Base-by-base conservation (phyloP, 148 eudicot species). In the Bassia scoparia region DNA sequence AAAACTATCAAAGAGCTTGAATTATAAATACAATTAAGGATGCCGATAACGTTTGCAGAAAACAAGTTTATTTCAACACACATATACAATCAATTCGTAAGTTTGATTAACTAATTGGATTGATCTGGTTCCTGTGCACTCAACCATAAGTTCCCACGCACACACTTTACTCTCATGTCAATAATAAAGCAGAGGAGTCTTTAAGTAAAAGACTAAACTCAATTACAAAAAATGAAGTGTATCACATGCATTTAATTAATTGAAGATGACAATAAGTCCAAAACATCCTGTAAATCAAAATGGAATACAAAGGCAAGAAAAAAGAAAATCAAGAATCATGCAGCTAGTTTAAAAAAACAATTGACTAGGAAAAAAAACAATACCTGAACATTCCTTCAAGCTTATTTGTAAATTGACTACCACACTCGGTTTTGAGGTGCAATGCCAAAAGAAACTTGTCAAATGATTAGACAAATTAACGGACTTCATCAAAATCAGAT, bases 301-400 rank as follows among this genome's bases (percentile, higher is more conserved):
- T 20, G 21, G 27, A 35, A 15, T 30, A 30, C 8, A 20, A 6
- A 58, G 4, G 29, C 20, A 59, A 61, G 17, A 0, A 61, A 33
- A 18, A 6, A 53, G n/a, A 7, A n/a, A n/a, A n/a, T n/a, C 4
- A 21, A 16, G 26, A 53, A 53, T 5, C 8, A 2, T 33, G n/a
- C 10, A 15, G 43, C 43, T 49, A 15, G 68, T 14, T 66, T 49
- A 10, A 49, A 27, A 24, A 16, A 30, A 61, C n/a, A 31, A 29
- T 30, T 61, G 4, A 5, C 7, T 8, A 58, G 20, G 16, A 29
- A 44, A 48, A 67, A 61, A 69, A 64, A 72, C 89, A 81, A 35
- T 89, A 97, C 98, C 91, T 94, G 78, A 91, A 94, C 98, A 94
- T 94, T 82, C 98, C 98, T 88, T 94, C 98, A 76, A 94, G 97